Evolutionary conservation across 2,329 filamentous ascomycete species (phyloP).

Genomic region (Fusarium begoniae): DNA sequence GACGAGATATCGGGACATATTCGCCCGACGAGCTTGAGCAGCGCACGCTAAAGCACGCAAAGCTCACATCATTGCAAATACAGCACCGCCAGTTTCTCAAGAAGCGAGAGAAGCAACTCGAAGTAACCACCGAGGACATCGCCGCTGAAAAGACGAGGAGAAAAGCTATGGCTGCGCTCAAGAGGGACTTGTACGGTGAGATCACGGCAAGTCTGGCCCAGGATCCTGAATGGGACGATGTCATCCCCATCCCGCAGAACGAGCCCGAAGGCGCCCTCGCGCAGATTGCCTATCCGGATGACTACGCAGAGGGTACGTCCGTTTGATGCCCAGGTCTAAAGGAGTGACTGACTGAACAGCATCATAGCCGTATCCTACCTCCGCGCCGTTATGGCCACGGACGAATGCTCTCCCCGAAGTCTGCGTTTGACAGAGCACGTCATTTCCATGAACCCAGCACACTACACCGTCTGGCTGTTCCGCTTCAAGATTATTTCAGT

Average conservation of each 20-base stretch:
- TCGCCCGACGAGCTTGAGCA: slow-evolving; percentile 56
- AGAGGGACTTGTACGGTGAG: slow-evolving; percentile 62
- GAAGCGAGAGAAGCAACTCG: slow-evolving; percentile 44
- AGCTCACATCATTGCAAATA: slow-evolving; percentile 54
- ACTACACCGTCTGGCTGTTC: slow-evolving; percentile 99
- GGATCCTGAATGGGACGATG: slow-evolving; percentile 84
- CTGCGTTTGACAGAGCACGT: slow-evolving; percentile 87
- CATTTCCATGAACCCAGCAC: slow-evolving; percentile 92
- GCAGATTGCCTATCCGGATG: slow-evolving; percentile 88
- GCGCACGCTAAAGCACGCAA: slow-evolving; percentile 53
- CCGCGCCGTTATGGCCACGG: slow-evolving; percentile 88
- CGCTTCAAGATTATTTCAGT: slow-evolving; percentile 80
- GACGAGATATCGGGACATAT: slow-evolving; percentile 60
- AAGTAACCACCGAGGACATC: slow-evolving; percentile 50
- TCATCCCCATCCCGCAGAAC: slow-evolving; percentile 82
- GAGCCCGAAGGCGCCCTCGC: slow-evolving; percentile 87
- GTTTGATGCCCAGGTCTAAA: slow-evolving; percentile 9
- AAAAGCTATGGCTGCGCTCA: slow-evolving; percentile 60
- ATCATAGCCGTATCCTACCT: slow-evolving; percentile 84
- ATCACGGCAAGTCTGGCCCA: slow-evolving; percentile 58
- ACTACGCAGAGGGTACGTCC: slow-evolving; percentile 79
- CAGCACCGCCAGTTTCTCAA: slow-evolving; percentile 57
- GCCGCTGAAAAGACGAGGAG: slow-evolving; percentile 58
- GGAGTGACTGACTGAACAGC: slow-evolving; percentile 34
- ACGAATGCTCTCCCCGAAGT: slow-evolving; percentile 83